phyloP scores from a whole-genome alignment of 1,284 basidiomycete species.

The Cutaneotrichosporon arboriforme region DNA sequence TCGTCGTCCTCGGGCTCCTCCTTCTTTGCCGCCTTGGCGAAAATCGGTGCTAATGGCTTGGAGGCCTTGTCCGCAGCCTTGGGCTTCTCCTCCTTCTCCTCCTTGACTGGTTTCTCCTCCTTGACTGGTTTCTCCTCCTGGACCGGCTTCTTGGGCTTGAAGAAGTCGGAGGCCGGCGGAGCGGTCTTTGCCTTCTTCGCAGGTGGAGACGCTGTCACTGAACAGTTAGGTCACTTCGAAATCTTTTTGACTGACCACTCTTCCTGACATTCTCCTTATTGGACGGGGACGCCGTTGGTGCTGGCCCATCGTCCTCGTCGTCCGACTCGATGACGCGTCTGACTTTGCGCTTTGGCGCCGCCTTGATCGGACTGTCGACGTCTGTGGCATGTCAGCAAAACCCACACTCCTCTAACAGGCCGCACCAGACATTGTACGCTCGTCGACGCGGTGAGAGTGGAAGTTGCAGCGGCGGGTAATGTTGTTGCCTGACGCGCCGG shows the following conservation, averaged over 20 bases:
- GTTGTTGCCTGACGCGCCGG: constrained; percentile 1
- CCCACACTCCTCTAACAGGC: neutral
- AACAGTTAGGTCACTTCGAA: neutral
- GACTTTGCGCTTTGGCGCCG: constrained; percentile 50
- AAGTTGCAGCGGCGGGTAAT: too few species aligned
- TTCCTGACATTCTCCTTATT: constrained; percentile 8
- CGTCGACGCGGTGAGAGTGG: too few species aligned
- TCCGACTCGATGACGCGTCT: constrained; percentile 62
- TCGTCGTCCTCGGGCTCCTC: constrained; percentile 31
- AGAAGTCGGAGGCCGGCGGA: constrained; percentile 24
- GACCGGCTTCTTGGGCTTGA: constrained; percentile 10
- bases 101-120: neutral
- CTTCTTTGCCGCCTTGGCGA: constrained; percentile 35
- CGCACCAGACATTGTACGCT: constrained; percentile 20
- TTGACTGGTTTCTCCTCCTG: too few species aligned
- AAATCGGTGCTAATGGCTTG: constrained; percentile 47
- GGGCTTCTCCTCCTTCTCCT: neutral
- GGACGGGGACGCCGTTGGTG: neutral
- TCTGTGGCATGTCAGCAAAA: constrained; percentile 15
- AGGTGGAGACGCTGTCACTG: constrained; percentile 25
- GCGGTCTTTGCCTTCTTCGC: constrained; percentile 34
- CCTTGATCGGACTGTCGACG: constrained; percentile 23
- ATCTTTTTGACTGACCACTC: too few species aligned
- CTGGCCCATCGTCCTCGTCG: constrained; percentile 52
- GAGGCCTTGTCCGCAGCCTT: constrained; percentile 17